Evolutionary conservation across 2,329 filamentous ascomycete species (phyloP).

Genomic region (Laburnicola sp.): DNA sequence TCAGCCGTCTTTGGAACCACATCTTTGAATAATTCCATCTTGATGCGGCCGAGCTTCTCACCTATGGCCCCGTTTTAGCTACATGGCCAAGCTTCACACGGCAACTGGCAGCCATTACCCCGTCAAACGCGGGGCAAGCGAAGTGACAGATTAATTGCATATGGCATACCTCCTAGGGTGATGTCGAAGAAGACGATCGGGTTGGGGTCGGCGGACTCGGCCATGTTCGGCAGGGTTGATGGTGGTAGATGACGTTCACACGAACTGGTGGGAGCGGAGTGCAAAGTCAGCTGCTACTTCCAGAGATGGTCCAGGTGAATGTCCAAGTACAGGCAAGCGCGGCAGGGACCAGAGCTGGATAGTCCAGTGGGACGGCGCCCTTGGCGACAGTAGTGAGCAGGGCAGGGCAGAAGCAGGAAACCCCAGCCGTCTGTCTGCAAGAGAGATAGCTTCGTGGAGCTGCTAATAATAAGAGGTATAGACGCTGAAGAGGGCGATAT

Average conservation of each 20-base stretch:
- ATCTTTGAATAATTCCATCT: slow-evolving; percentile 75
- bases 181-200: slow-evolving; percentile 74
- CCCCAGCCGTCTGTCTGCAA: too few species aligned
- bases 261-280: slow-evolving; percentile 10
- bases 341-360: slow-evolving; percentile 5
- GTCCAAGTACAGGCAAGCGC: neutral
- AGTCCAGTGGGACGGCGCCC: slow-evolving; percentile 9
- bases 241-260: slow-evolving; percentile 29
- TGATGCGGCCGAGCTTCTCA: slow-evolving; percentile 43
- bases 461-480: too few species aligned
- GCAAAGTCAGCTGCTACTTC: slow-evolving; percentile 16
- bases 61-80: slow-evolving; percentile 34
- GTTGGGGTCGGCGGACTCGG: slow-evolving; percentile 44
- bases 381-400: too few species aligned
- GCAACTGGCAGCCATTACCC: neutral
- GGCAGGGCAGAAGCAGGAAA: too few species aligned
- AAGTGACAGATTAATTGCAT: slow-evolving; percentile 22
- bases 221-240: slow-evolving; percentile 29
- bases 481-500: too few species aligned
- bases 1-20: slow-evolving; percentile 85
- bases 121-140: slow-evolving; percentile 16
- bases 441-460: too few species aligned
- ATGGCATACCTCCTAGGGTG: slow-evolving; percentile 69
- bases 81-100: neutral
- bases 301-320: neutral